Base-by-base conservation (phyloP, 2,329 filamentous ascomycete genomes). In the Nothophoma quercina region DNA sequence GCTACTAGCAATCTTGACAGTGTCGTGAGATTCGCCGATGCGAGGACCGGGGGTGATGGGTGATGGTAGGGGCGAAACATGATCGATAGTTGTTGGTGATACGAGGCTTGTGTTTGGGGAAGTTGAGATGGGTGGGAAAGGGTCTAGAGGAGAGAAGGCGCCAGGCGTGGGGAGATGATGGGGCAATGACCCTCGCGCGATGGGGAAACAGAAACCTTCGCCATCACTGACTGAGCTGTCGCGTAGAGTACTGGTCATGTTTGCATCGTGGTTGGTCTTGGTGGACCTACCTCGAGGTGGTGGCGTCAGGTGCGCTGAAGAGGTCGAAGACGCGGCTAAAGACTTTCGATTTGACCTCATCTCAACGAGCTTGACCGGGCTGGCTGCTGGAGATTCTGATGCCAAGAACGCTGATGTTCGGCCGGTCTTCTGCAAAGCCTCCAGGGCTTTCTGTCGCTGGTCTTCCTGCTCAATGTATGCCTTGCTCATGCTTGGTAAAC, bases 1-100 rank as follows among this genome's bases (percentile, higher is more conserved):
- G 47, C 73, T 75, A 44, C 61, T 65, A 7, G 71, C 72, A 10
- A 75, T 72, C 49, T 73, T 73, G 25, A 75, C 70, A 9, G 59
- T 47, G 8, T 73, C 54, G 22, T 69, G 70, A 12, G 44, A 49
- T 25, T 71, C 69, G 7, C 61, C 65, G 4, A 57, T 42, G 15
- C 65, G 64, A 21, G 63, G 59, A 9, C 68, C 66, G 4, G 73
- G 73, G 1, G 73, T 75, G n/a, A 72, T 51, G 0, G 72, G 73
- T 1, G 71, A 74, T 10, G 73, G 70, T 1, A 74, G 56, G 25
- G 64, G 69, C 1, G 70, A 72, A 1, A 65, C 55, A 36, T 69
- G 69, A 16, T 61, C 64, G 7, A 62, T 67, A 1, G 68, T 73
- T 3, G 65, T 70, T 16, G 68, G 69, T 2, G 70, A 72, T 15